Evolutionary conservation across 2,329 filamentous ascomycete species (phyloP).

Genomic region (Colletotrichum liaoningense): DNA sequence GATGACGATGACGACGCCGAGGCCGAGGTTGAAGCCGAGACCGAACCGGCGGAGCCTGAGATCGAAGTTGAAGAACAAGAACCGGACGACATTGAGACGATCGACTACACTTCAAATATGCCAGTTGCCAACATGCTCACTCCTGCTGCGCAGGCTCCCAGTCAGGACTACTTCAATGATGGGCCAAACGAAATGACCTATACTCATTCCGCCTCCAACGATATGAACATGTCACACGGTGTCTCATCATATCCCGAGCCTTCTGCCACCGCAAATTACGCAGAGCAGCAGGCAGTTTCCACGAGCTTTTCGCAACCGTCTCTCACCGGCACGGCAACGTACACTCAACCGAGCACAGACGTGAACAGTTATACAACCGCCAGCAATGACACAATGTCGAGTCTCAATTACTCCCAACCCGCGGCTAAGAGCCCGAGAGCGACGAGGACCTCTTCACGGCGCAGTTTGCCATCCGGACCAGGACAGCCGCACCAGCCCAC

Average conservation of each 20-base stretch:
- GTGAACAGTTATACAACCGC: neutral
- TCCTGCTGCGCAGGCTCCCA: constrained; percentile 37
- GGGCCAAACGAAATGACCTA: constrained; percentile 39
- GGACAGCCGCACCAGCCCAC: constrained; percentile 7
- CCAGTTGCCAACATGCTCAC: constrained; percentile 44
- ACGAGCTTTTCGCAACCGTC: constrained; percentile 2
- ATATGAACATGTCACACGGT: constrained; percentile 8
- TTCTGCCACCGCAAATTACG: constrained; percentile 11
- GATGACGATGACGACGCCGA: constrained; percentile 33
- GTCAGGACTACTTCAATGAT: constrained; percentile 45
- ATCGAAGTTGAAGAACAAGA: constrained; percentile 15
- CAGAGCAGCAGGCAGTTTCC: constrained; percentile 9
- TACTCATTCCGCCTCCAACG: constrained; percentile 36
- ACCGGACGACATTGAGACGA: constrained; percentile 35
- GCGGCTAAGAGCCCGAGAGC: constrained; percentile 1
- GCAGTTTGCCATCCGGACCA: constrained; percentile 31
- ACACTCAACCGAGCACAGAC: neutral
- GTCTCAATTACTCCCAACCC: neutral
- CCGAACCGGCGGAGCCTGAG: neutral
- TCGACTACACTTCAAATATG: constrained; percentile 37
- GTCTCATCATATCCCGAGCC: constrained; percentile 17
- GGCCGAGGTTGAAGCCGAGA: constrained; percentile 27
- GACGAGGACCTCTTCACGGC: constrained; percentile 5
- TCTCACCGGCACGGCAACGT: constrained; percentile 11
- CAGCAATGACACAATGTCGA: neutral